These are phyloP conservation scores for Nosema muscidifuracis DNA, from an alignment of 371 early-diverging fungal species.

Conservation along the genomic window DNA sequence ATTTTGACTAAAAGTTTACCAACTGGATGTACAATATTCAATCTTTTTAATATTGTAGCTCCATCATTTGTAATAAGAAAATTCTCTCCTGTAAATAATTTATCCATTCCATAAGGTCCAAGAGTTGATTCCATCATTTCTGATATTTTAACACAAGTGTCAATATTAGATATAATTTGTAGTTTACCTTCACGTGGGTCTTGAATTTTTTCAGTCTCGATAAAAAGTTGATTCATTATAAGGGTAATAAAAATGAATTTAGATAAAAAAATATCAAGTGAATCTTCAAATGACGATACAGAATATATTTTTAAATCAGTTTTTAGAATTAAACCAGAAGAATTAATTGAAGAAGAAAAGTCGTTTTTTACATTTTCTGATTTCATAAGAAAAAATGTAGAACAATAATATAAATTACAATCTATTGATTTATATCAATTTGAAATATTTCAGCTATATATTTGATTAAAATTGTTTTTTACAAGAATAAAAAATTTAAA, in stretches of 20 bases:
- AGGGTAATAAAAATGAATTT: conserved; percentile 27
- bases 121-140: conserved; percentile 90
- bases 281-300: conserved; percentile 1
- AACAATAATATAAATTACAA: conserved; percentile 1
- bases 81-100: conserved; percentile 87
- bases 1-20: conserved; percentile 92
- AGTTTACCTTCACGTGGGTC: conserved; percentile 95
- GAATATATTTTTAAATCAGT: neutral
- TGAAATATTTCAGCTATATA: neutral
- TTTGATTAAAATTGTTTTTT: no score
- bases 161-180: conserved; percentile 92
- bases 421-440: neutral
- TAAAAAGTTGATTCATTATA: conserved; percentile 32
- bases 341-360: neutral
- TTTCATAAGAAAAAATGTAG: conserved; percentile 16
- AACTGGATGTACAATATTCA: conserved; percentile 96
- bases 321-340: conserved; percentile 2
- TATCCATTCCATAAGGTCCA: conserved; percentile 99
- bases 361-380: conserved; percentile 12
- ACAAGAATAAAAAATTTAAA: no score
- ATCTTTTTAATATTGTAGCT: conserved; percentile 92
- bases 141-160: conserved; percentile 82
- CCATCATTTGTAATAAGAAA: conserved; percentile 99
- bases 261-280: neutral
- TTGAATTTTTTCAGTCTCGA: conserved; percentile 75